Evolutionary conservation across 257 asterid species (phyloP).

Genomic region (Scutellaria minor): DNA sequence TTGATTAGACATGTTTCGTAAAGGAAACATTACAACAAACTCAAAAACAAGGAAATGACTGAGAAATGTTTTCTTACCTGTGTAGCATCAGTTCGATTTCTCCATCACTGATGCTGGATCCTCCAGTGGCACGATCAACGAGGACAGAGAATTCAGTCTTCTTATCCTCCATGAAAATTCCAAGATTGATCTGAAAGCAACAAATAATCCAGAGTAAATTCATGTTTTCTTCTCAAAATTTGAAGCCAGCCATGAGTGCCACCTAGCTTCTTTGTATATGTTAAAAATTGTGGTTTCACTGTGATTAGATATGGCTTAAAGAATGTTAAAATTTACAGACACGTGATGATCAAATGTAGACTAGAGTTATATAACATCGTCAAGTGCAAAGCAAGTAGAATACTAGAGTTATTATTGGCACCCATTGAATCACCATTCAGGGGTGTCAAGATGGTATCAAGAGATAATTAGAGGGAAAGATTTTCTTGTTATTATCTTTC

Average conservation of each 20-base stretch:
- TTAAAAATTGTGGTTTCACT: background rate
- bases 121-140: constrained; percentile 90
- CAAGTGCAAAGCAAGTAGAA: too few relatives aligned
- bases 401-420: too few relatives aligned
- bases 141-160: constrained; percentile 71
- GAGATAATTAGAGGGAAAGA: too few relatives aligned
- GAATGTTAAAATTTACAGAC: background rate
- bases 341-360: too few relatives aligned
- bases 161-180: constrained; percentile 67
- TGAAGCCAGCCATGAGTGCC: background rate
- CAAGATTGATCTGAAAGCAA: constrained; percentile 71
- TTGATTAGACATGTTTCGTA: constrained; percentile 3
- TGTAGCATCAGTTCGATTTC: constrained; percentile 88
- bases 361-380: too few relatives aligned
- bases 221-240: background rate
- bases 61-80: constrained; percentile 49
- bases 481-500: too few relatives aligned
- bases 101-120: constrained; percentile 85
- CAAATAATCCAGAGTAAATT: background rate
- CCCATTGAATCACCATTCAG: background rate
- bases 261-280: background rate
- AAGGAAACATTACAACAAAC: constrained; percentile 11
- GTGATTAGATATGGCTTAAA: background rate
- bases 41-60: constrained; percentile 17
- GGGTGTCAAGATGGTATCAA: too few relatives aligned